Evolutionary conservation across 2,329 filamentous ascomycete genomes (phyloP).

Genomic region (Scedosporium aurantiacum): DNA sequence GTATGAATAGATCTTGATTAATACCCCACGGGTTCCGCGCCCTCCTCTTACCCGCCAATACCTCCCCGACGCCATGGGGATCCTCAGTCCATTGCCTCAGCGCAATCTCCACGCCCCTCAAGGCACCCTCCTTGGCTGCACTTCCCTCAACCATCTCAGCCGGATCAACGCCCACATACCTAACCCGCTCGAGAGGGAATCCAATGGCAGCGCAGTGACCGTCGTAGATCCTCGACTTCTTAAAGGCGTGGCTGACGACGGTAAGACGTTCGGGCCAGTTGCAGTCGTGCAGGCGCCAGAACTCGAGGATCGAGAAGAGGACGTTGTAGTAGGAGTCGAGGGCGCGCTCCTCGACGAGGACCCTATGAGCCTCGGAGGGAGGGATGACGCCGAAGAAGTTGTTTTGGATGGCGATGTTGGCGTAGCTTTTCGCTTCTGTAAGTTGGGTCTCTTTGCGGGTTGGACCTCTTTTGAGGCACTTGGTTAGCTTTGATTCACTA

Average conservation of each 20-base stretch:
- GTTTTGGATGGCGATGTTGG: slow-evolving; percentile 37
- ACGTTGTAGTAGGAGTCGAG: slow-evolving; percentile 83
- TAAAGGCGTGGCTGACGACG: slow-evolving; percentile 61
- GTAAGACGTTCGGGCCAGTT: slow-evolving; percentile 48
- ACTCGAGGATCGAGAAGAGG: slow-evolving; percentile 55
- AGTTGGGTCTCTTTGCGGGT: slow-evolving; percentile 46
- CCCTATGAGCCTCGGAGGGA: slow-evolving; percentile 16
- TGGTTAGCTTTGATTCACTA: not conserved
- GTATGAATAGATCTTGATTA: slow-evolving; percentile 32
- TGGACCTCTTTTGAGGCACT: slow-evolving; percentile 37
- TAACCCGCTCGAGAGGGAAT: slow-evolving; percentile 32
- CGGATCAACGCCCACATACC: slow-evolving; percentile 56
- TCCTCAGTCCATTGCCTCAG: slow-evolving; percentile 38
- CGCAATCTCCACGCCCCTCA: slow-evolving; percentile 30
- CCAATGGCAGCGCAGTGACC: slow-evolving; percentile 54
- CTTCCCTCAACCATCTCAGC: slow-evolving; percentile 27
- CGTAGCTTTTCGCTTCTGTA: slow-evolving; percentile 55
- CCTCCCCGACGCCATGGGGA: slow-evolving; percentile 36
- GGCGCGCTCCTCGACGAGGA: slow-evolving; percentile 57
- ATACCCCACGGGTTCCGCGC: slow-evolving; percentile 38
- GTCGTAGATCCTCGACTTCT: slow-evolving; percentile 49
- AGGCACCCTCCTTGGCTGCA: slow-evolving; percentile 25
- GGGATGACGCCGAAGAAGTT: slow-evolving; percentile 31
- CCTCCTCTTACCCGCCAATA: slow-evolving; percentile 35
- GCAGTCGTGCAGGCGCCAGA: slow-evolving; percentile 36